Evolutionary conservation across 148 eudicot species (phyloP), one percentile per base, ranked within the genome.

Genomic region (Cornus suecica): DNA sequence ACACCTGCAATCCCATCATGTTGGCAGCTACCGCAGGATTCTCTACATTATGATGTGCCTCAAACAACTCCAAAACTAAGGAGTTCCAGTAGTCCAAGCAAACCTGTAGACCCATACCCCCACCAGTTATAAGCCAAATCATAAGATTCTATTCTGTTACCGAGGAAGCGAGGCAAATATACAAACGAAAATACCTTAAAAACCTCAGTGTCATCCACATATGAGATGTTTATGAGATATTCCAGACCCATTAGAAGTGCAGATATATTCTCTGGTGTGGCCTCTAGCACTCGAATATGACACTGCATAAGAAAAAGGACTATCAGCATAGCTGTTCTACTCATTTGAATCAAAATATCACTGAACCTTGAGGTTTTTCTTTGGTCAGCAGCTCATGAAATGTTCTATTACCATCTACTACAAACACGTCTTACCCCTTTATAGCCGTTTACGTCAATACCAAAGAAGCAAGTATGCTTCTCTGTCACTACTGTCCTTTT

Each of bases 41-140:
- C 66, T 96, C 94, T 78, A 84, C 72, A 85, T 88, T 93, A 78
- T 91, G 88, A 65, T 84, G 92, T 37, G 91, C 86, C 81, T 96
- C 90, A 82, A 96, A 96, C 68, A 96, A 84, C 82, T 90, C 97
- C 69, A 83, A 81, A 65, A 96, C 95, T 67, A 93, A 67, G 60
- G 97, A 86, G 74, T 96, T 96, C 99, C 99, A 96, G 77, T 91
- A 96, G 80, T 96, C 99, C 92, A 96, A 84, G 90, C 99, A 96
- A 78, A 96, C 99, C 99, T 96, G 75, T 74, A 61, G 27, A 60
- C 48, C 10, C 58, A 69, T 63, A 54, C 32, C 23, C 65, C 9
- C 51, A 66, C 65, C 54, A 58, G 23, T 20, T 58, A 58, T 45
- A 52, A 4, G 56, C 70, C 25, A 45, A 26, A 72, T 66, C 74